These are phyloP conservation scores for Adansonia grandidieri DNA, from an alignment of 441 rosid species.

Conservation along the genomic window DNA sequence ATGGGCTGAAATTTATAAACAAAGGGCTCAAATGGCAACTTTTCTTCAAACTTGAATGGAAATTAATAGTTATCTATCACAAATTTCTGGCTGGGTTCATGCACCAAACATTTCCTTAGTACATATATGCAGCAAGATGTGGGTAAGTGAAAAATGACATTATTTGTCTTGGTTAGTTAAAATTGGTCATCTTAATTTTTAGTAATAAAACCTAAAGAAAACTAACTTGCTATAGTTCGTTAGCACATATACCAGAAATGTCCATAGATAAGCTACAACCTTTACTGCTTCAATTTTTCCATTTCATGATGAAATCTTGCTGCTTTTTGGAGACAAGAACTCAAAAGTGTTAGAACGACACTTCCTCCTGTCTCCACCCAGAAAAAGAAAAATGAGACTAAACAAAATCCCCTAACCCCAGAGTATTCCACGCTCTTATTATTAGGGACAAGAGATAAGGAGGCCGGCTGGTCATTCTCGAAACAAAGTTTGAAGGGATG, in stretches of 20 bases:
- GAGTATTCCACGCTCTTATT: neutral
- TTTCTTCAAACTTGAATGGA: neutral
- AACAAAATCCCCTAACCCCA: neutral
- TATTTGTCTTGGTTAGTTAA: neutral
- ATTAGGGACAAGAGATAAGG: neutral
- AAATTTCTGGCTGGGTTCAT: neutral
- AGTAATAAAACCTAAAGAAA: too few relatives aligned
- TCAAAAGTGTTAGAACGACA: slow-evolving; percentile 4
- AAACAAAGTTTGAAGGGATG: neutral
- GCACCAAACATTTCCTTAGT: neutral
- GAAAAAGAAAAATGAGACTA: neutral
- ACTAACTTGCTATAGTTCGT: neutral
- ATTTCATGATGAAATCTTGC: neutral
- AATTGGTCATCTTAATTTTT: neutral
- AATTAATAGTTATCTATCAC: neutral
- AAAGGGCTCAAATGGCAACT: neutral
- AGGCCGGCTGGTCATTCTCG: neutral
- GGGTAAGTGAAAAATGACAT: neutral
- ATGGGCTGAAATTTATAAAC: too few relatives aligned
- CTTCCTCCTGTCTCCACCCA: slow-evolving; percentile 7
- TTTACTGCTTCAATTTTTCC: neutral
- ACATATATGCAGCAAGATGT: neutral
- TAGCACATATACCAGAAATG: neutral
- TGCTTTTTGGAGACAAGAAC: neutral
- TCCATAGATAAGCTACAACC: neutral